Base-by-base conservation (phyloP, 176 grass and related monocot species). In the Puya raimondii region DNA sequence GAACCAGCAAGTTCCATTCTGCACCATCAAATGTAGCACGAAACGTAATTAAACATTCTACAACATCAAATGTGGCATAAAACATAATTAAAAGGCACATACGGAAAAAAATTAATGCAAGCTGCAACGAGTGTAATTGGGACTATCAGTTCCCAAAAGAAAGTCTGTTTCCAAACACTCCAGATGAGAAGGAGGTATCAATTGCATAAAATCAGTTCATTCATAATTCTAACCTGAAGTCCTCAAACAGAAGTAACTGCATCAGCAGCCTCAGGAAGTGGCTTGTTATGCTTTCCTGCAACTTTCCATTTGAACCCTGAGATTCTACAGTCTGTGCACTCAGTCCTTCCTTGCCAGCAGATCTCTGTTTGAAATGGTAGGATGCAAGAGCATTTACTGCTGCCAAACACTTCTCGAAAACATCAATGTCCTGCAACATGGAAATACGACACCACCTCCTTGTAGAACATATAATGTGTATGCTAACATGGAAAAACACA, bases 241-340 rank as follows among this genome's bases (percentile, higher is more conserved):
- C 89, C 78, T 97, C 79, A 67, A 90, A 92, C 51, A 97, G 17
- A 64, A 97, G 84, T 68, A 83, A 53, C 66, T 92, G 88, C 52
- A 97, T 47, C n/a, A 97, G 82, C 79, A 97, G 66, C 74, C 76
- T 90, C 64, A 97, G 82, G 64, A 92, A 97, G 81, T 97, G 87
- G 61, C 81, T 83, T 53, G 80, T 71, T 76, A 97, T 80, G 71
- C 84, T 88, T 85, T 88, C 77, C 65, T 88, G 89, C 70, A 87
- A 61, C 64, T 85, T 86, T 21, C 84, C 84, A 79, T 81, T 90
- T 8, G 77, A 83, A 67, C 87, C 80, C 67, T 83, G 81, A 52
- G 84, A 76, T 81, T 85, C 85, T 73, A 90, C 76, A 72, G 73
- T 53, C 47, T 81, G 85, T 10, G 76, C 72, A 78, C 65, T 73